Base-by-base conservation (phyloP, 305 asterid species). In the Fraxinus velutina region DNA sequence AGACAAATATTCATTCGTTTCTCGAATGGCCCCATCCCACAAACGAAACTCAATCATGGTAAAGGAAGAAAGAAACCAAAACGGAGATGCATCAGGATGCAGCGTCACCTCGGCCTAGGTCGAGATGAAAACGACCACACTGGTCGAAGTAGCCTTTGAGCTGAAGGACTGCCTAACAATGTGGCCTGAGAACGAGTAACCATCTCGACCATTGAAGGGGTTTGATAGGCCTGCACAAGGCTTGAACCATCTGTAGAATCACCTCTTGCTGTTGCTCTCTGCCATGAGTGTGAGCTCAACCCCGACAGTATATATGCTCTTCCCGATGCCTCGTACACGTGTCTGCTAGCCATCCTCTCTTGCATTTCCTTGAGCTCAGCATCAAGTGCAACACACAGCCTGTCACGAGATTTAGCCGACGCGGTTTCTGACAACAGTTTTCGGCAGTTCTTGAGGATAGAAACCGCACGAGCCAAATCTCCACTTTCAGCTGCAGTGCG, bases 311-410 rank as follows among this genome's bases (percentile, higher is more conserved):
- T 91, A 64, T 94, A 96, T 0, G 98, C 98, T 37, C 99, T 84
- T 21, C 99, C 99, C 0, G 99, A 94, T 39, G 97, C 95, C 85
- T 96, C 98, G 12, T 96, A 96, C 3, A 93, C 93, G 34, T 93
- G 93, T 78, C 97, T 86, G 77, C 97, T 96, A 68, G 91, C 91
- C 95, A 94, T 86, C 78, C 98, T 88, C 87, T 96, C 99, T 55
- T 94, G 98, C 99, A 96, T 94, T 84, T 96, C 98, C 89, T 94
- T 94, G 19, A 96, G 97, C 88, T 96, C 99, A 0, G 97, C 94
- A 55, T 93, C 98, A 10, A 96, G 96, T 1, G 97, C 85, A 30
- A 88, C 13, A 22, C 98, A 94, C 3, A 96, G 93, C 87, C 85
- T 84, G 6, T 96, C 99, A 2, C 64, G 82, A 13, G 93, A 87